Base-by-base conservation (phyloP, 2,329 filamentous ascomycete species). In the Cladosporium cucumerinum region DNA sequence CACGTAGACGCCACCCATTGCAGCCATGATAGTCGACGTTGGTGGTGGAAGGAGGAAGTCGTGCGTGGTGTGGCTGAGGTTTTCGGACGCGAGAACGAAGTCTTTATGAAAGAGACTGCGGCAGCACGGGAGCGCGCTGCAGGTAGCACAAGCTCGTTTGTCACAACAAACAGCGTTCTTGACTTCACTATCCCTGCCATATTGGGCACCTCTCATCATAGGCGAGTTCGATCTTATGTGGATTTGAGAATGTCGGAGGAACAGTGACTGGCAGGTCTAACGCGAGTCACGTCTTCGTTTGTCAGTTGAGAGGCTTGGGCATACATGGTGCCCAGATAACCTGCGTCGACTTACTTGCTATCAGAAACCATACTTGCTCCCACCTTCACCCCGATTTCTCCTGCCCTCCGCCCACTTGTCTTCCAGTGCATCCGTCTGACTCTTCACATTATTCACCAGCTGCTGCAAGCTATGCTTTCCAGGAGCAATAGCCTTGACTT, bases 381-480 rank as follows among this genome's bases (percentile, higher is more conserved):
- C 91, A 23, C 92, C 92, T 75, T 97, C 93, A 71, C 86, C 89
- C 77, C 91, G 88, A 73, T 93, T 95, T 71, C 85, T 86, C 79
- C 86, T 88, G 6, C 92, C 91, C 70, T 88, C 82, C 23, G 92
- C 92, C 81, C 97, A 97, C 75, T 91, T 93, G 73, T 98, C 94
- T 78, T 97, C 93, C 69, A 97, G 80, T 2, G 92, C 93, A 12
- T 96, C 92, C 74, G 88, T 88, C 78, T 98, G 93, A 67, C 84
- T 91, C 70, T 87, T 87, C 28, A 91, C 93, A 67, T 90, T 90
- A 77, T 87, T 92, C 69, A 98, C 90, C 71, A 98, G 82, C 80
- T 97, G 93, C 74, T 89, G 88, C 76, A 98, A 82, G 72, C 86
- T 96, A 79, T 97, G 93, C 80, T 97, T 97, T 66, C 92, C 91